A percentile compares a stretch with the other conserved stretches of the same genome.
phyloP scores from a whole-genome alignment of 352 stramenopile species.

The Phytophthora multivora region DNA sequence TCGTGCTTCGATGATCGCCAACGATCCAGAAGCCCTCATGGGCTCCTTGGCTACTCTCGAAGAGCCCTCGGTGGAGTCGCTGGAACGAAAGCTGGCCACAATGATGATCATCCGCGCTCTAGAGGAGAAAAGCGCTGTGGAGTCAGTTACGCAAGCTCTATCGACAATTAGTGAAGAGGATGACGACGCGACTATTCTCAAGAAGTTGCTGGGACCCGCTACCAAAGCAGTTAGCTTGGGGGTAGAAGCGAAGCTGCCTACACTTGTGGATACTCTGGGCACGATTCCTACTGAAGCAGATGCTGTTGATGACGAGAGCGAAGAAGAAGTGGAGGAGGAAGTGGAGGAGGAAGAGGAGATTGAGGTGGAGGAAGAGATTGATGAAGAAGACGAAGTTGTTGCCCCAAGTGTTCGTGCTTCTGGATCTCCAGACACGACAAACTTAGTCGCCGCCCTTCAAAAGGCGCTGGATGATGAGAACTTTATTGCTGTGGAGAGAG shows the following conservation, averaged over 20 bases:
- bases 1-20: constrained; percentile 60
- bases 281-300: constrained; percentile 20
- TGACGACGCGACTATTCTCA: constrained; percentile 24
- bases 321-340: constrained; percentile 20
- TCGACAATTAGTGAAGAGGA: constrained; percentile 32
- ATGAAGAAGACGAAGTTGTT: constrained; percentile 4
- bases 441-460: constrained; percentile 55
- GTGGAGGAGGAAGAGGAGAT: constrained; percentile 5
- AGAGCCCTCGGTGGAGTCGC: constrained; percentile 63
- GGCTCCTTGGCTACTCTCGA: constrained; percentile 66
- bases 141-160: constrained; percentile 52
- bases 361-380: constrained; percentile 9
- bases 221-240: constrained; percentile 63
- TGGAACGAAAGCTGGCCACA: constrained; percentile 78
- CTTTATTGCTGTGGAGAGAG: constrained; percentile 58
- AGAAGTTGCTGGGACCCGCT: constrained; percentile 40
- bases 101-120: constrained; percentile 84
- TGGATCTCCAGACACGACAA: constrained; percentile 37
- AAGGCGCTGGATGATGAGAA: constrained; percentile 76
- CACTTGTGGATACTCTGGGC: constrained; percentile 36
- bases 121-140: constrained; percentile 72
- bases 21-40: constrained; percentile 76
- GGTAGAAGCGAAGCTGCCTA: constrained; percentile 58
- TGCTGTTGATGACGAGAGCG: constrained; percentile 22
- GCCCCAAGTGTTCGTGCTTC: constrained; percentile 5